phyloP scores from a whole-genome alignment of 768 basidiomycete genomes.

The Cyclocybe aegerita region DNA sequence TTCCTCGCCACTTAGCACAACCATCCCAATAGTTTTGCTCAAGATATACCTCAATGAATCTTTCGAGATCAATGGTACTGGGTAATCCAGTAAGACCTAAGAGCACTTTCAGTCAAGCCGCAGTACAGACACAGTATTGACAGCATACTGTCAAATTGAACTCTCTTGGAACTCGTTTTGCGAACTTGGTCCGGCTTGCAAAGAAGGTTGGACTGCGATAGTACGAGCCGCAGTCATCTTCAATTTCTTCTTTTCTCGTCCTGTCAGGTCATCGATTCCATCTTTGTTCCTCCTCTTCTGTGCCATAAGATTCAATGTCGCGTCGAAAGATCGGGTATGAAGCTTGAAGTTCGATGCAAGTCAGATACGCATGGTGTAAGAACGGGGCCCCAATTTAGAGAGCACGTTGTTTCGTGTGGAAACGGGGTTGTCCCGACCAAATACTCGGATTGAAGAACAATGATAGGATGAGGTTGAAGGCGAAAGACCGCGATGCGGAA shows the following conservation, averaged over 20 bases:
- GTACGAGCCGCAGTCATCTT: constrained; percentile 64
- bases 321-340: too few species aligned
- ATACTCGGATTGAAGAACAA: too few species aligned
- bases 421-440: too few species aligned
- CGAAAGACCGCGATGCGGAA: too few species aligned
- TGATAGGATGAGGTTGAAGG: too few species aligned
- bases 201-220: constrained; percentile 57
- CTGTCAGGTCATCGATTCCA: constrained; percentile 30
- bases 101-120: not conserved
- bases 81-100: constrained; percentile 65
- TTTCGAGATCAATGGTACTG: constrained; percentile 79
- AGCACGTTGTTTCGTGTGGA: too few species aligned
- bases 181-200: constrained; percentile 14
- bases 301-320: constrained; percentile 9
- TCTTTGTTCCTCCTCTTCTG: constrained; percentile 38
- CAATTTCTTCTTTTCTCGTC: constrained; percentile 67
- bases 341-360: too few species aligned
- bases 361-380: too few species aligned
- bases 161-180: constrained; percentile 32
- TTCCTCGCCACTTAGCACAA: constrained; percentile 1
- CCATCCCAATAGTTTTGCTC: not conserved
- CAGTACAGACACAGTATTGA: not conserved
- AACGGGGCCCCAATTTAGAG: too few species aligned
- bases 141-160: constrained; percentile 8
- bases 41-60: constrained; percentile 71